Base-by-base conservation (phyloP, 2,329 filamentous ascomycete genomes). In the Claviceps monticola region DNA sequence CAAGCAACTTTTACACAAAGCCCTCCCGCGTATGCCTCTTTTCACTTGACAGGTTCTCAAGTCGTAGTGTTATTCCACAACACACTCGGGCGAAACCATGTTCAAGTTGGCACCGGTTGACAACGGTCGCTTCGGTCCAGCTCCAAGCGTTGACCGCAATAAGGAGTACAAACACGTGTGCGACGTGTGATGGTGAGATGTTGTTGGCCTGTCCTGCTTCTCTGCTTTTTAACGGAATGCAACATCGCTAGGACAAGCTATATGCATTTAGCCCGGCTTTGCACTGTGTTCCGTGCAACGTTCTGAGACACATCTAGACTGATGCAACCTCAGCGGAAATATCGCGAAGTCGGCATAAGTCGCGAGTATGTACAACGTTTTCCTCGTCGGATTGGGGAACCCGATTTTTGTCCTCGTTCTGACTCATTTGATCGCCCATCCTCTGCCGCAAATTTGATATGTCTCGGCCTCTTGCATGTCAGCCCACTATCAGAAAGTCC, bases 221-320 rank as follows among this genome's bases (percentile, higher is more conserved):
- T 43, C 14, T 51, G 29, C 29, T 34, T 34, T 39, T 29, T 3
- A 16, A 5, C 38, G 39, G 41, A 34, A 50, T 17, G 38, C 17
- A 5, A 19, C 41, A 17, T 44, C 13, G 29, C 34, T 19, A 11
- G 17, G 29, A 42, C 17, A 39, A 13, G 8, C 50, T 21, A 26
- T 19, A 4, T 34, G 29, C 9, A 34, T 34, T 34, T 11, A 34
- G 29, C 29, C 9, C 29, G 29, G 9, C 29, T 38, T 50, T 29
- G 29, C 41, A 8, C 19, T 38, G 14, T 46, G 19, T 6, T 36
- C 36, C 14, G 46, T 39, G 19, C 26, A 11, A 11, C 9, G 5
- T 36, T 47, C 46, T 45, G 38, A 38, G 44, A 53, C 39, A 46
- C 48, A 48, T 53, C 26, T 36, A 19, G 26, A 29, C 19, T 41